These are phyloP conservation scores for Phialemoniopsis sp. DNA, from an alignment of 2,329 filamentous ascomycete species.

Conservation along the genomic window DNA sequence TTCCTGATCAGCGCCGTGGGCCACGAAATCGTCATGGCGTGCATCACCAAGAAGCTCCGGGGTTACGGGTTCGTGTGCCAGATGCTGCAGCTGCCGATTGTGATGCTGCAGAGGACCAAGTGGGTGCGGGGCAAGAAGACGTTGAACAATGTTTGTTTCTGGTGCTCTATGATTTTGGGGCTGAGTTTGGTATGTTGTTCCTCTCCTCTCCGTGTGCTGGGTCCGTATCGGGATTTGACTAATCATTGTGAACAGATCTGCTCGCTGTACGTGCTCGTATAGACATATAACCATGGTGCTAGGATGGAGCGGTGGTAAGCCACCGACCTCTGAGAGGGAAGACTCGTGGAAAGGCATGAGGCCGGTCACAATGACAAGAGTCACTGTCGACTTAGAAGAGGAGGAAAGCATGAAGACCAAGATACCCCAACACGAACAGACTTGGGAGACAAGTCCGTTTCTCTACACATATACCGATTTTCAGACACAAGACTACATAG, in stretches of 20 bases:
- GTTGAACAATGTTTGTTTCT: slow-evolving; percentile 86
- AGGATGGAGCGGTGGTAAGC: no score
- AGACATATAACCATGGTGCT: slow-evolving; percentile 10
- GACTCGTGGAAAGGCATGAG: no score
- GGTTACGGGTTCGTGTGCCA: slow-evolving; percentile 93
- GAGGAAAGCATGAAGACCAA: no score
- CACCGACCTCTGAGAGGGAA: no score
- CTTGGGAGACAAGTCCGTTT: no score
- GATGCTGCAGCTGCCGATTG: slow-evolving; percentile 95
- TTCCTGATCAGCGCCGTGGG: slow-evolving; percentile 86
- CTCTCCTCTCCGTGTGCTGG: slow-evolving; percentile 4
- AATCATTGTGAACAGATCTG: slow-evolving; percentile 34
- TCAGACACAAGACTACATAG: no score
- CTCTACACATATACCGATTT: no score
- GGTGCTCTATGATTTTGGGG: slow-evolving; percentile 87
- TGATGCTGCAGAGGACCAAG: slow-evolving; percentile 80
- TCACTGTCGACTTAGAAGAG: no score
- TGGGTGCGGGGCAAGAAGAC: slow-evolving; percentile 72
- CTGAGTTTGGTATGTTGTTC: slow-evolving; percentile 64
- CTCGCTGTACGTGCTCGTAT: slow-evolving; percentile 48
- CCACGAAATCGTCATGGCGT: slow-evolving; percentile 95
- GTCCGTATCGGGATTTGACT: no score
- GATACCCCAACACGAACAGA: no score
- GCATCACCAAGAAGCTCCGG: slow-evolving; percentile 93
- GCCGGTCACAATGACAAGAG: no score